Evolutionary conservation across 2,329 filamentous ascomycete genomes (phyloP).

Genomic region (Raffaelea deltoideospora): DNA sequence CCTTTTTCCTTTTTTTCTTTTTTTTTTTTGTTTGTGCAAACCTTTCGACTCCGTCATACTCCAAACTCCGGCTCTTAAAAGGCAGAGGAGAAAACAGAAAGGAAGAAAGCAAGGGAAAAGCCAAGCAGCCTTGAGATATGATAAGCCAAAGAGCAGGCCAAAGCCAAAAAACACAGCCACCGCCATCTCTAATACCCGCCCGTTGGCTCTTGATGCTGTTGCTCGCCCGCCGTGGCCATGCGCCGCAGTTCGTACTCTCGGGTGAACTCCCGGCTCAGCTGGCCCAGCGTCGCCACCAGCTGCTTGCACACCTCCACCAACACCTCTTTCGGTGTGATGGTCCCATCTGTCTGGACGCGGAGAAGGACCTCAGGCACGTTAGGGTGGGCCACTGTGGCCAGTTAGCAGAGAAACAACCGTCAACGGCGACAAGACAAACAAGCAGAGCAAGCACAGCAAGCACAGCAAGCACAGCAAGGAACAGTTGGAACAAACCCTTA

Average conservation of each 20-base stretch:
- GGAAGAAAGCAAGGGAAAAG: too few species aligned
- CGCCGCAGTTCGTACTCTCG: constrained; percentile 83
- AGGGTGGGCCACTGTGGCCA: constrained; percentile 33
- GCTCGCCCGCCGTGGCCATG: constrained; percentile 56
- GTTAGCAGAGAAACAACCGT: neutral
- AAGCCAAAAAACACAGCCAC: neutral
- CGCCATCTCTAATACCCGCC: neutral
- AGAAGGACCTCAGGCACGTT: constrained; percentile 50
- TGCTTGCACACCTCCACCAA: constrained; percentile 68
- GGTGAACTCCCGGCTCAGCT: constrained; percentile 74
- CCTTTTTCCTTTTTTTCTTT: too few species aligned
- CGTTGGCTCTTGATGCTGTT: constrained; percentile 24
- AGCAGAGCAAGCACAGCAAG: neutral
- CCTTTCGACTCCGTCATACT: too few species aligned
- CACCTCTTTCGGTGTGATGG: constrained; percentile 76
- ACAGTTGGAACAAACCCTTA: constrained; percentile 43
- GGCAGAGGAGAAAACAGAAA: too few species aligned
- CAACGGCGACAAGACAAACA: too few species aligned
- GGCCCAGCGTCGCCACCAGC: constrained; percentile 65
- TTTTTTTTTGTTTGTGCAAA: too few species aligned
- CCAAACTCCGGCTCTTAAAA: too few species aligned
- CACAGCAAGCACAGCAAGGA: neutral
- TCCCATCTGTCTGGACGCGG: constrained; percentile 83
- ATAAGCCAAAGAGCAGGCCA: too few species aligned
- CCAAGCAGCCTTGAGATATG: too few species aligned